Evolutionary conservation across 768 basidiomycete genomes (phyloP), one percentile per base, ranked within the genome.

Genomic region (Dentipellis fragilis): DNA sequence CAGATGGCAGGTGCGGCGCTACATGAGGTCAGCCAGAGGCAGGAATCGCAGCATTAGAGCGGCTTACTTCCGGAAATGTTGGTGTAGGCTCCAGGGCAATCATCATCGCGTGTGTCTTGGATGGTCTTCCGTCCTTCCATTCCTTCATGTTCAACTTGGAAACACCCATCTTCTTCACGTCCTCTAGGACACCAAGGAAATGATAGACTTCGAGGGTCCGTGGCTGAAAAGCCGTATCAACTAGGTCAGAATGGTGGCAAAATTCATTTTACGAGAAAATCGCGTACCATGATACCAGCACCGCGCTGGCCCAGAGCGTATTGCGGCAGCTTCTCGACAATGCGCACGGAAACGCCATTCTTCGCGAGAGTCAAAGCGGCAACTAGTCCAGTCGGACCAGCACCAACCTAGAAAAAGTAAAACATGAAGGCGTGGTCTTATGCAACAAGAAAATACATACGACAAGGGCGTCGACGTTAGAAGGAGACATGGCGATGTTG

Each of bases 281-380:
- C 42, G 16, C 48, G 10, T 21, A 57, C 57, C 35, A 40, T 29
- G 22, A 57, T 42, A 3, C 51, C 52, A 12, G 57, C 40, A 14
- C 57, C 57, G 12, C 57, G 57, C 22, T 53, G 52, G 34, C 57
- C 52, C 19, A 23, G 4, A 4, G 35, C 45, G 7, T 10, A 36
- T 14, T 37, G n/a, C 19, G 29, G n/a, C 2, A 54, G 39, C 47
- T 54, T 58, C n/a, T 58, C 57, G 53, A 58, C 36, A 21, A 58
- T 36, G n/a, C 57, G 57, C 9, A 58, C 54, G 37, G 57, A 14
- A 21, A 58, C 49, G n/a, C 57, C 57, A 29, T 58, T 55, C 21
- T 55, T 40, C 3, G 42, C 45, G 14, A 57, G 57, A 4, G 52
- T 40, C 9, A 57, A 52, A 14, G 57, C 57, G 22, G 36, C 9